A percentile compares a stretch with the other conserved stretches of the same genome.
Conservation (phyloP, 1,284 basidiomycete genomes). For the Malassezia yamatoensis region DNA sequence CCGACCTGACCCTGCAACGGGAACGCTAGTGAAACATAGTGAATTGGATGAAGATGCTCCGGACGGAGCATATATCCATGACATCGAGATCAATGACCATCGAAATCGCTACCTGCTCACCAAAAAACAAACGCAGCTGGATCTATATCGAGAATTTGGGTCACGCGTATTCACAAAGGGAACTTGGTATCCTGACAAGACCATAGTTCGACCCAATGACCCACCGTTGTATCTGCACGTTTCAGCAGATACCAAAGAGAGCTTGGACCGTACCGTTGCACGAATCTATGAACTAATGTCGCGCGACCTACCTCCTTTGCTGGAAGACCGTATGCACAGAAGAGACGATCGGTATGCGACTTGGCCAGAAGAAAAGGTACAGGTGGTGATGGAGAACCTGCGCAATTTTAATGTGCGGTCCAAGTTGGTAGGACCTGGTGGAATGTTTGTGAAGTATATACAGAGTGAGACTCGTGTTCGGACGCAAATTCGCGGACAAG, state of each 20-base stretch:
- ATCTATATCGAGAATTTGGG: slow-evolving; percentile 56
- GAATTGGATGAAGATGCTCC: slow-evolving; percentile 57
- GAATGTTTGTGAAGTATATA: slow-evolving; percentile 92
- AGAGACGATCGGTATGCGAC: slow-evolving; percentile 3
- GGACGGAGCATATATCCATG: slow-evolving; percentile 73
- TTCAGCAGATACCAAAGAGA: slow-evolving; percentile 67
- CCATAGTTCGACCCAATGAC: slow-evolving; percentile 31
- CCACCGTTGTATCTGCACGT: slow-evolving; percentile 83
- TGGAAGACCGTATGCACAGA: slow-evolving; percentile 38
- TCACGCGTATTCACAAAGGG: slow-evolving; percentile 49
- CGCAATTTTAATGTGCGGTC: slow-evolving; percentile 95
- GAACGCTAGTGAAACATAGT: slow-evolving; percentile 49
- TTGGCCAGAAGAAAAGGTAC: slow-evolving; percentile 48
- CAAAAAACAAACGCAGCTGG: slow-evolving; percentile 79
- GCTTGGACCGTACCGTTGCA: slow-evolving; percentile 64
- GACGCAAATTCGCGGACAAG: slow-evolving; percentile 94
- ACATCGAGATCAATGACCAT: slow-evolving; percentile 95
- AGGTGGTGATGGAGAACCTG: slow-evolving; percentile 74
- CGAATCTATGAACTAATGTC: slow-evolving; percentile 78
- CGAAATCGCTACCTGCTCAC: slow-evolving; percentile 91
- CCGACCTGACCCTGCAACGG: slow-evolving; percentile 1
- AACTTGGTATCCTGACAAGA: slow-evolving; percentile 62
- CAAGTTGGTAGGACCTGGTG: slow-evolving; percentile 86
- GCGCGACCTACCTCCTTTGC: slow-evolving; percentile 55
- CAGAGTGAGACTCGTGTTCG: slow-evolving; percentile 89